These are phyloP conservation scores for Detonula confervacea DNA, from an alignment of 352 stramenopile species.

Conservation along the genomic window DNA sequence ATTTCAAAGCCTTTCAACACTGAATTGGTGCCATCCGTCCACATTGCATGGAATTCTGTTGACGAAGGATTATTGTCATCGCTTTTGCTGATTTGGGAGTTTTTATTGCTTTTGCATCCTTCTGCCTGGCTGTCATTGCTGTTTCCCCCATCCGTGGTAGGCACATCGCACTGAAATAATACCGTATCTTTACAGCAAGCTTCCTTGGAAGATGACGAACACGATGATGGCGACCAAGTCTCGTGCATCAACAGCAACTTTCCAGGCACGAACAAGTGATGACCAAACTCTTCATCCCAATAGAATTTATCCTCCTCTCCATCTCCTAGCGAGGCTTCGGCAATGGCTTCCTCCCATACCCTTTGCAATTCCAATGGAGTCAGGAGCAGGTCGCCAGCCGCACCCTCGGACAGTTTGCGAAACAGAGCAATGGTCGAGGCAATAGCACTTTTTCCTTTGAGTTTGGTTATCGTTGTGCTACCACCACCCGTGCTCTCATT, in stretches of 20 bases:
- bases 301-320: constrained; percentile 46
- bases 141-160: too few species aligned
- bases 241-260: constrained; percentile 63
- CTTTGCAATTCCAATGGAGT: constrained; percentile 43
- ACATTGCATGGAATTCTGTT: constrained; percentile 21
- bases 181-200: too few species aligned
- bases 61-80: too few species aligned
- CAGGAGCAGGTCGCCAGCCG: constrained; percentile 49
- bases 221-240: too few species aligned
- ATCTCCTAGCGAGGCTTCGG: constrained; percentile 56
- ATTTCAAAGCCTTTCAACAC: constrained; percentile 69
- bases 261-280: constrained; percentile 73
- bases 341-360: constrained; percentile 50
- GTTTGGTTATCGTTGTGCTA: neutral
- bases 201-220: too few species aligned
- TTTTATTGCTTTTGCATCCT: too few species aligned
- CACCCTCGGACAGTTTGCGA: constrained; percentile 58
- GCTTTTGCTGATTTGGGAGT: too few species aligned
- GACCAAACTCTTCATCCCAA: constrained; percentile 50
- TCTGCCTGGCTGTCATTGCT: neutral
- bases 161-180: too few species aligned
- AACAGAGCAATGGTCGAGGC: constrained; percentile 59
- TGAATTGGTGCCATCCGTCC: constrained; percentile 59
- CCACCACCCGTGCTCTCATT: too few species aligned
- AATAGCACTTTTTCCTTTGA: constrained; percentile 34